A percentile compares a stretch with the other conserved stretches of the same genome.
Evolutionary conservation across 306 rosid species (phyloP).

Genomic region (Cyamopsis tetragonoloba): DNA sequence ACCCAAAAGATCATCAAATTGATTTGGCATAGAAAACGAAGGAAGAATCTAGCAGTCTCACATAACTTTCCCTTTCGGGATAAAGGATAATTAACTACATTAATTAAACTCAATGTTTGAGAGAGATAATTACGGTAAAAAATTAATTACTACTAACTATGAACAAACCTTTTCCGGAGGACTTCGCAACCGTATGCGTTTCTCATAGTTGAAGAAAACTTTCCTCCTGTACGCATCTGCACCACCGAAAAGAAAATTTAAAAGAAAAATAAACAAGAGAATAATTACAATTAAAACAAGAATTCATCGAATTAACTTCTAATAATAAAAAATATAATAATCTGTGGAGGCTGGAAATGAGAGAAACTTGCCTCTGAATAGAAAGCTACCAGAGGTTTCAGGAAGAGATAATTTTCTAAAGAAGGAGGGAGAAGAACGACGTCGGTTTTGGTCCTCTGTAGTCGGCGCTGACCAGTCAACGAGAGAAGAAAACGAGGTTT

Average conservation of each 20-base stretch:
- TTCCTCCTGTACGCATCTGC: conserved; percentile 83
- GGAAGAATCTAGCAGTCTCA: background rate
- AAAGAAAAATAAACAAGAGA: background rate
- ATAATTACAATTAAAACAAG: background rate
- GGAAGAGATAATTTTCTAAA: conserved; percentile 49
- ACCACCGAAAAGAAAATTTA: background rate
- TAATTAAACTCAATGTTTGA: background rate
- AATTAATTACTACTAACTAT: background rate
- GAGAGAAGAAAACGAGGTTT: conserved; percentile 7
- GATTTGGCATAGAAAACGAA: background rate
- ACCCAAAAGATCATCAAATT: background rate
- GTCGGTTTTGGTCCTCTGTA: background rate
- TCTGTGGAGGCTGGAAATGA: background rate
- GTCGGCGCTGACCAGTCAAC: conserved; percentile 6
- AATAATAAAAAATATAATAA: background rate
- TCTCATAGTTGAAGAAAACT: conserved; percentile 89
- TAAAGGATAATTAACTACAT: background rate
- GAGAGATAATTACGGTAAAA: background rate
- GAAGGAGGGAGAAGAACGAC: background rate
- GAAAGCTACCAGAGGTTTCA: conserved; percentile 23
- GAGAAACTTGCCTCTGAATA: conserved; percentile 52
- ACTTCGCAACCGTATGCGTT: conserved; percentile 76
- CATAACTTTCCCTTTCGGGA: background rate
- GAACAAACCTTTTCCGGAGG: conserved; percentile 75
- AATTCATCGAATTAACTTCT: background rate